Evolutionary conservation across 2,329 filamentous ascomycete genomes (phyloP), one percentile per base, ranked within the genome.

Genomic region (Calonectria fujianensis): DNA sequence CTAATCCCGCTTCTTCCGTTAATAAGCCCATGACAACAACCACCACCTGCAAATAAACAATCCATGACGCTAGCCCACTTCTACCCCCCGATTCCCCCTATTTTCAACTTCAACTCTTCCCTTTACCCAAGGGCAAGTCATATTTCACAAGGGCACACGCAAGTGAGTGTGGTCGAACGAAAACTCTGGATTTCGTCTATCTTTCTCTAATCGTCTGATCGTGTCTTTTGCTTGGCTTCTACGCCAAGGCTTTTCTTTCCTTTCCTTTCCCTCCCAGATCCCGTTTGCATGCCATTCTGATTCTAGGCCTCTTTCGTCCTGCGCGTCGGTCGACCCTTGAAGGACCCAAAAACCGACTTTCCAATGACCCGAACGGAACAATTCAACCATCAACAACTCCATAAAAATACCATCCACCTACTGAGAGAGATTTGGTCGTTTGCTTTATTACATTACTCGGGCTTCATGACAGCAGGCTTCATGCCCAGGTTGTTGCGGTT

Each of bases 401-500:
- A 37, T 63, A 69, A 69, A 69, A 64, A 72, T 29, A 74, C 31
- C 64, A 31, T 71, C 73, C 64, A 29, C 51, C 67, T 29, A 61
- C 35, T 31, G 45, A 48, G 20, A 48, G 41, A 48, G 45, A 31
- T 10, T 65, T 50, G 31, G 8, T 24, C n/a, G 13, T 29, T 45
- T 39, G 14, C 29, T 27, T 59, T 27, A 41, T 48, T 48, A 27
- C n/a, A 69, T 67, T 75, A 75, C 72, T 75, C 63, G 29, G 71
- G 68, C 68, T 75, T 74, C 37, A 82, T 72, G 20, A 76, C 74
- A 29, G 80, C 79, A 39, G 85, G 85, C 77, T 83, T 83, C 39
- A 92, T 87, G 79, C 97, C 97, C 31, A 98, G 88, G 27, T 95
- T 94, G 87, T 98, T 99, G 81, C 91, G 90, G 91, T 99, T 99